Evolutionary conservation across 148 eudicot species (phyloP).

Genomic region (Cornus suecica): DNA sequence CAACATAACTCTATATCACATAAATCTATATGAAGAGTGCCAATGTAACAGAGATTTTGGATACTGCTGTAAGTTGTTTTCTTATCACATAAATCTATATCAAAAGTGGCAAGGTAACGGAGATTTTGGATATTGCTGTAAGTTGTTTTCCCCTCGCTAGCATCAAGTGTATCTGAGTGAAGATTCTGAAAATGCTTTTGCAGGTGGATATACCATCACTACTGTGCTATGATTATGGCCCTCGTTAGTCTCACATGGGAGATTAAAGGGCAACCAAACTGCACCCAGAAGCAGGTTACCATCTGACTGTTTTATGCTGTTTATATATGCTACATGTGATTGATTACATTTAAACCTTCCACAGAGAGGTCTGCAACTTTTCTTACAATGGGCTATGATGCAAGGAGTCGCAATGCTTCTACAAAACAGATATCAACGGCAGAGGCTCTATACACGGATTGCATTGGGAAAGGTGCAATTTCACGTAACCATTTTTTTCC

Average conservation of each 20-base stretch:
- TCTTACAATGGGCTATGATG: slow-evolving; percentile 92
- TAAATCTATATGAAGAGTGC: not conserved
- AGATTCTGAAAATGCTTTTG: not conserved
- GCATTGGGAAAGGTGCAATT: slow-evolving; percentile 85
- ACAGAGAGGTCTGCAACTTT: slow-evolving; percentile 89
- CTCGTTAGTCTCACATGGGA: slow-evolving; percentile 98
- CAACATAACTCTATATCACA: no score
- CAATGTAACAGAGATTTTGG: not conserved
- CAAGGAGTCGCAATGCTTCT: slow-evolving; percentile 98
- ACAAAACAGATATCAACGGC: slow-evolving; percentile 94
- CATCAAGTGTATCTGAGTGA: not conserved
- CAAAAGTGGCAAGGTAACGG: not conserved
- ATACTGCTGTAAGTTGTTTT: no score
- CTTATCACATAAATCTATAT: no score
- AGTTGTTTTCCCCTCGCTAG: no score
- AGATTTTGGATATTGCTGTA: not conserved
- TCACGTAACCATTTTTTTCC: not conserved
- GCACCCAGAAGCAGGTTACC: slow-evolving; percentile 83
- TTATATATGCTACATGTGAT: not conserved
- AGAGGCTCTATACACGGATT: slow-evolving; percentile 91
- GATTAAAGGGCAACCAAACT: slow-evolving; percentile 76
- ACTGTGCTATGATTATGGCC: slow-evolving; percentile 95
- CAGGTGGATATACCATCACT: slow-evolving; percentile 99
- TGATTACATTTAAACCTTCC: slow-evolving; percentile 16
- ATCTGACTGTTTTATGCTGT: slow-evolving; percentile 3